These are phyloP conservation scores for Naumovozyma baii DNA, from an alignment of 805 yeast genomes.

Conservation along the genomic window DNA sequence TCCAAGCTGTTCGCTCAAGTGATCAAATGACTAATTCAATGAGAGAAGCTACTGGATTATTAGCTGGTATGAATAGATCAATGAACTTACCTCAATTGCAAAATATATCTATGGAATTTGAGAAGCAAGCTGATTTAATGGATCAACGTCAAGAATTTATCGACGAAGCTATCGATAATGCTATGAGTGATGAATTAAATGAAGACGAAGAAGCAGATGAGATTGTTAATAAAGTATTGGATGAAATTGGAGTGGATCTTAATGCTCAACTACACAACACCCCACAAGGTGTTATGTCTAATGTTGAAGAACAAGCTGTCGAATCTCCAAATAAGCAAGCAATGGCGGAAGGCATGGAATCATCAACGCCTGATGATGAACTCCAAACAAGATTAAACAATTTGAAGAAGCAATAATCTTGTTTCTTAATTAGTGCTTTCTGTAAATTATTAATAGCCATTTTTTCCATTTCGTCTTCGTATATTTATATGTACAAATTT, in stretches of 20 bases:
- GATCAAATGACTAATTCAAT: slow-evolving; percentile 92
- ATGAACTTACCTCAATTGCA: slow-evolving; percentile 88
- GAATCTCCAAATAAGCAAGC: slow-evolving; percentile 14
- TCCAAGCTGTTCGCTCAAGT: slow-evolving; percentile 84
- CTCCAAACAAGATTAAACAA: slow-evolving; percentile 82
- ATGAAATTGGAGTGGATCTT: slow-evolving; percentile 90
- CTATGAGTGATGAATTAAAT: slow-evolving; percentile 82
- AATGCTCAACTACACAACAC: slow-evolving; percentile 38
- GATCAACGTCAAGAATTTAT: slow-evolving; percentile 98
- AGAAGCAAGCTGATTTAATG: slow-evolving; percentile 89
- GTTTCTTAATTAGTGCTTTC: neutral
- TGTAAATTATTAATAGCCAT: too few species aligned
- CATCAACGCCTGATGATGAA: slow-evolving; percentile 57
- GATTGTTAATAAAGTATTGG: slow-evolving; percentile 81
- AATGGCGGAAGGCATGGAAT: slow-evolving; percentile 33
- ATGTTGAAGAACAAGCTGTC: slow-evolving; percentile 11
- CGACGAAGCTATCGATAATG: slow-evolving; percentile 96
- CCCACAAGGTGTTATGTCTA: slow-evolving; percentile 31
- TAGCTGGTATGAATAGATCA: slow-evolving; percentile 77
- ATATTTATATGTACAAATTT: neutral
- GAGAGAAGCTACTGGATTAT: slow-evolving; percentile 82
- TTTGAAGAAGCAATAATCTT: slow-evolving; percentile 42
- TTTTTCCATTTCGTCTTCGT: neutral
- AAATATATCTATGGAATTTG: slow-evolving; percentile 89
- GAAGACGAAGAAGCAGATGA: slow-evolving; percentile 89